These are phyloP conservation scores for Bolboschoenus planiculmis DNA, from an alignment of 176 grass and related monocot genomes.

Conservation along the genomic window DNA sequence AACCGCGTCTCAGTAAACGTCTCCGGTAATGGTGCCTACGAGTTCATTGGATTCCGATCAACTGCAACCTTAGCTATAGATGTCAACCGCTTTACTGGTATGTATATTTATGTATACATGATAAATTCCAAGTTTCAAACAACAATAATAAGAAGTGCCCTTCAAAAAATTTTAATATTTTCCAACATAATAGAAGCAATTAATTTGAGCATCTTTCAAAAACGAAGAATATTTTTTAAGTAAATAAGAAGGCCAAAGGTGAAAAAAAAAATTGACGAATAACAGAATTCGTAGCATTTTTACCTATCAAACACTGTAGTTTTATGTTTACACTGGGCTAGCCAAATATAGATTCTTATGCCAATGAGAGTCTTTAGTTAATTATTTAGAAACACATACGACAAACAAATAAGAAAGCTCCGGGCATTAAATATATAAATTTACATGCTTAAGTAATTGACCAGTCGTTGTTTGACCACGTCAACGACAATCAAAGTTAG, in stretches of 20 bases:
- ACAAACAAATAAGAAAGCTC: background rate
- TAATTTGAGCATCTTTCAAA: background rate
- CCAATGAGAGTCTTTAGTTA: background rate
- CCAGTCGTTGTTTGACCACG: background rate
- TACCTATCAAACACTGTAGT: background rate
- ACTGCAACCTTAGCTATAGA: constrained; percentile 6
- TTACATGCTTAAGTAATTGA: background rate
- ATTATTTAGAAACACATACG: background rate
- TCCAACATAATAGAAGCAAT: background rate
- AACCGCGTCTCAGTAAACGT: constrained; percentile 32
- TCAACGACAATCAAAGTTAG: background rate
- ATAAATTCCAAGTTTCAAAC: background rate
- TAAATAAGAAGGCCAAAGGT: background rate
- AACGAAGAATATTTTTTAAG: background rate
- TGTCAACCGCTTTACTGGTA: constrained; percentile 25
- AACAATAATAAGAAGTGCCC: background rate
- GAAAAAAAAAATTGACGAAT: background rate
- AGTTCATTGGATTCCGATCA: constrained; percentile 40
- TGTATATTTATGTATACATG: background rate
- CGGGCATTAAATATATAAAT: background rate
- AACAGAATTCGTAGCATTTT: background rate
- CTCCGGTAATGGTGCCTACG: constrained; percentile 31
- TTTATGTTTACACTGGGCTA: background rate
- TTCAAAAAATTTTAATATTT: background rate
- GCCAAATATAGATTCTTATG: background rate